phyloP scores from a whole-genome alignment of 768 basidiomycete genomes.

The Boletus eberwhitei region DNA sequence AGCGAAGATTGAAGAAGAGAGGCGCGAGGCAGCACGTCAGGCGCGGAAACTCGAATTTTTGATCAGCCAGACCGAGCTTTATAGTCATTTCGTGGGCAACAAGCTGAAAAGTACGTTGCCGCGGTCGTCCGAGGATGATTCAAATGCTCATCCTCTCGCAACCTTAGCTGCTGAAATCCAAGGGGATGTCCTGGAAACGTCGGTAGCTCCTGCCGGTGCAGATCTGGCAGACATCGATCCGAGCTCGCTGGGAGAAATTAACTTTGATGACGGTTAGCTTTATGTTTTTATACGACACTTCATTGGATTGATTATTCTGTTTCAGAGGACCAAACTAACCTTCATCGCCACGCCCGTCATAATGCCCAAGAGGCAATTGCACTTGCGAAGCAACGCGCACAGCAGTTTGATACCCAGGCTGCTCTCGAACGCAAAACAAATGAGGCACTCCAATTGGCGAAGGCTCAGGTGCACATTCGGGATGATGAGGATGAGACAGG shows the following conservation, averaged over 20 bases:
- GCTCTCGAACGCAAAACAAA: constrained; percentile 78
- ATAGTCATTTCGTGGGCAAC: constrained; percentile 98
- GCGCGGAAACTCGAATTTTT: constrained; percentile 97
- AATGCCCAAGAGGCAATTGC: constrained; percentile 89
- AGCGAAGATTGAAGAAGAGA: constrained; percentile 87
- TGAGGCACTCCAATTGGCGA: constrained; percentile 69
- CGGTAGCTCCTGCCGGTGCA: constrained; percentile 52
- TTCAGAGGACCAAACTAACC: constrained; percentile 82
- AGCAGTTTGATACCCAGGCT: constrained; percentile 82
- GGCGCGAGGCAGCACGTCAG: constrained; percentile 88
- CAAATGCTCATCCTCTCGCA: constrained; percentile 12
- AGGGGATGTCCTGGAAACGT: constrained; percentile 46
- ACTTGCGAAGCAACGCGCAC: constrained; percentile 73
- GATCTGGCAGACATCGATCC: constrained; percentile 55
- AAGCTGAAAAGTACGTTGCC: constrained; percentile 78
- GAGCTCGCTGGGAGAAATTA: constrained; percentile 61
- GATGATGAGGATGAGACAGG: constrained; percentile 40
- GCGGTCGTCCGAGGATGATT: constrained; percentile 12
- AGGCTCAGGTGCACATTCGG: constrained; percentile 43
- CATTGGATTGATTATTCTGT: constrained; percentile 1
- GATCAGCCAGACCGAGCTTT: constrained; percentile 97
- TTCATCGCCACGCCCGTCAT: constrained; percentile 77
- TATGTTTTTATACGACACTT: background rate
- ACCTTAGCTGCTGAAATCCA: constrained; percentile 71
- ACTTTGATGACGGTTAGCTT: constrained; percentile 84